Base-by-base conservation (phyloP, 768 basidiomycete genomes). In the Rhodosporidiobolus sp. region DNA sequence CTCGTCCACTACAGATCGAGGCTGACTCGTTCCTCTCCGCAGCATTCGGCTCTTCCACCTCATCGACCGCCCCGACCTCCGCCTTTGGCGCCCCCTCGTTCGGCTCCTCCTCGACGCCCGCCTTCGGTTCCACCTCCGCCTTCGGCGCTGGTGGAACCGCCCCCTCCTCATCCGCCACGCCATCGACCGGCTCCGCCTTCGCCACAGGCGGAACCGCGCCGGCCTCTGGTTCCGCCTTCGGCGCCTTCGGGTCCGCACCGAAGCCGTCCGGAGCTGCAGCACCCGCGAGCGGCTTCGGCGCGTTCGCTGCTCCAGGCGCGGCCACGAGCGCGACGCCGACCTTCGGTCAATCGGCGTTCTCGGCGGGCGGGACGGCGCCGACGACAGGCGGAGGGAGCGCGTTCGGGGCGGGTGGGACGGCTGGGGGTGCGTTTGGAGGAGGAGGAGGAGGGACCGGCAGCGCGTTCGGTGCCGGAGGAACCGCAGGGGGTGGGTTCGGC, bases 31-130 rank as follows among this genome's bases (percentile, higher is more conserved):
- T 52, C 48, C 48, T 48, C 16, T 22, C n/a, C 4, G 30, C 67
- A 8, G 66, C 65, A 12, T 72, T 72, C 32, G 71, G 71, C 8
- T 30, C 60, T 1, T 16, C 52, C 20, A 35, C 38, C 26, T 20
- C 48, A n/a, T 10, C n/a, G 5, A 45, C 68, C 28, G 62, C 67
- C 16, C 14, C 61, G 10, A 52, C 61, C 19, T 54, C 70, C n/a
- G 70, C 65, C 6, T 72, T 72, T 17, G 63, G 53, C 50, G 70
- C n/a, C 4, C 54, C 68, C 28, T 55, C 63, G 10, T 70, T 70
- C 38, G 69, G 69, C 14, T 61, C 60, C 24, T 49, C 67, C 16
- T 14, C 67, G 19, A 52, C 61, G 9, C 59, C 70, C 22, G 70
- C 65, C 6, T 72, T 72, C 50, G 70, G 67, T 9, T 38, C 35